Evolutionary conservation across 2,329 filamentous ascomycete species (phyloP), one percentile per base, ranked within the genome.

Genomic region (Balansia obtecta): DNA sequence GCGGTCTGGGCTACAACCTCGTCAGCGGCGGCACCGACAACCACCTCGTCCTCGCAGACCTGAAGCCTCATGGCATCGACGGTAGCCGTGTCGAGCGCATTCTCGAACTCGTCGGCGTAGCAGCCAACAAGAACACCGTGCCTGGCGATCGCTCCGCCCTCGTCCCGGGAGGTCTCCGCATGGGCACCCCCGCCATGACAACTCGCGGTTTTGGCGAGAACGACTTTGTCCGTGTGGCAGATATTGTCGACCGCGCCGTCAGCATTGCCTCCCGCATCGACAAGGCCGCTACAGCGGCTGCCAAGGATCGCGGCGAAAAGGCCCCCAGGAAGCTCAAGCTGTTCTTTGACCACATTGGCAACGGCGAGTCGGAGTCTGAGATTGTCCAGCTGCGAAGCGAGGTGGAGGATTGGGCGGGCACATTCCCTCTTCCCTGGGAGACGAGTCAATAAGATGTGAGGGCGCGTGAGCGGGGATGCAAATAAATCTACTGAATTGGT

Each of bases 81-180:
- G 90, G 90, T 58, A 85, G 86, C 22, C 84, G 90, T 49, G 88
- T 95, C 13, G 90, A 96, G 73, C 83, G 88, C 45, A 83, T 95
- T 15, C 78, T 96, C 22, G 90, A 96, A 67, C 80, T 95, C 45
- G 88, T 94, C 57, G 91, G 91, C 60, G 91, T 97, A 48, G 93
- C 93, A n/a, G 86, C 87, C 65, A 98, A 98, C 77, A 98, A 98
- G 79, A 98, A 98, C 73, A 96, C 93, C 8, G 91, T 96, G 0
- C 93, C 93, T 1, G 93, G 91, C 42, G 93, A 98, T 71, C 88
- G 85, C 65, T 95, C 89, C 1, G 93, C 93, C 1, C 79, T 98
- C 63, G 88, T 91, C 56, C 93, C 93, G 13, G 91, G 91, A 57
- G 93, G 93, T 56, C 77, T 98, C 56, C 85, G 93, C 57, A 90